Evolutionary conservation across 768 basidiomycete genomes (phyloP).

Genomic region (Piloderma croceum): DNA sequence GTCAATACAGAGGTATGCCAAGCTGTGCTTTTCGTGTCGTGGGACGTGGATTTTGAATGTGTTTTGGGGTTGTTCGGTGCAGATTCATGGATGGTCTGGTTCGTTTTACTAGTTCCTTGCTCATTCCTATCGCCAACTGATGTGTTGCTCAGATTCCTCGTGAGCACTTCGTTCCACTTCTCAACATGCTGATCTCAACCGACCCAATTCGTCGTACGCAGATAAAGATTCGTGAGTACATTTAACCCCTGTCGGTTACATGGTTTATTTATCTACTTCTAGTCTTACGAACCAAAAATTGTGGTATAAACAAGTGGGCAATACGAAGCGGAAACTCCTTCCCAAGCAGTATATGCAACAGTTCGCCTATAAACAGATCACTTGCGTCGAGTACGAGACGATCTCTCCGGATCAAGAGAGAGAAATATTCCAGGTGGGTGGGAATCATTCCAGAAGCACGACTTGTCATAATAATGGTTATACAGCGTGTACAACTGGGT

Average conservation of each 20-base stretch:
- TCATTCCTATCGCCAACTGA: neutral
- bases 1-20: constrained; percentile 49
- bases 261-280: too few relatives aligned
- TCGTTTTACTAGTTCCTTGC: constrained; percentile 20
- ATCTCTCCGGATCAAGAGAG: constrained; percentile 51
- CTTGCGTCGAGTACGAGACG: constrained; percentile 49
- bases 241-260: neutral
- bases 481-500: constrained; percentile 47
- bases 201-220: constrained; percentile 15
- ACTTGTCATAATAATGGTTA: neutral
- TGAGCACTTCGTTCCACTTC: constrained; percentile 22
- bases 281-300: constrained; percentile 32
- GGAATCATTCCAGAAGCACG: neutral
- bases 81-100: constrained; percentile 57
- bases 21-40: constrained; percentile 1
- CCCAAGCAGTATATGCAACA: constrained; percentile 27
- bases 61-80: constrained; percentile 1
- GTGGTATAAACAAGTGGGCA: constrained; percentile 28
- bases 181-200: constrained; percentile 7
- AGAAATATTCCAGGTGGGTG: constrained; percentile 57
- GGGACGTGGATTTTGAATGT: constrained; percentile 1
- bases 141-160: constrained; percentile 37
- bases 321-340: constrained; percentile 25
- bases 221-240: constrained; percentile 36
- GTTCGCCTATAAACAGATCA: constrained; percentile 42